Percentiles rank a stretch among this genome's conserved stretches.
Conservation (phyloP, 306 rosid species). For the Rubus parviflorus region DNA sequence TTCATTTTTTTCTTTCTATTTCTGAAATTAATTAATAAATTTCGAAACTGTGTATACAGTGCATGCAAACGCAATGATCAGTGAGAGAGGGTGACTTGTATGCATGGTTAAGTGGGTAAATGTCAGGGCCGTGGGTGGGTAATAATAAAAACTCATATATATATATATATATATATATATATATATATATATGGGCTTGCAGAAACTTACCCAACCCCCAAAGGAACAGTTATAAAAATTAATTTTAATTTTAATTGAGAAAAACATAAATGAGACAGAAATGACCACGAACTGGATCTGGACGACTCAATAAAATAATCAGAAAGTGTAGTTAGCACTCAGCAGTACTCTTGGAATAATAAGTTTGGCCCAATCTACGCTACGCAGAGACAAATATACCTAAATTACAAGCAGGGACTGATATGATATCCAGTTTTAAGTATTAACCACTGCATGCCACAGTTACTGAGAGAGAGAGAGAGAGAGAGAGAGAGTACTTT, state of each 20-base stretch:
- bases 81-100: conserved; percentile 2
- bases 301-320: neutral
- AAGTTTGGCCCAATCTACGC: neutral
- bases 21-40: conserved; percentile 17
- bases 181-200: too few relatives aligned
- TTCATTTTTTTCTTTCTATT: conserved; percentile 36
- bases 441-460: neutral
- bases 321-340: conserved; percentile 11
- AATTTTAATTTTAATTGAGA: too few relatives aligned
- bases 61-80: neutral
- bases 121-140: conserved; percentile 18
- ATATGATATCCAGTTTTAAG: neutral
- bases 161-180: too few relatives aligned
- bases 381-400: conserved; percentile 25
- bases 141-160: too few relatives aligned
- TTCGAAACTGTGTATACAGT: neutral
- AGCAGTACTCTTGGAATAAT: neutral
- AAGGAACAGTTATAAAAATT: neutral
- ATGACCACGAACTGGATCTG: too few relatives aligned
- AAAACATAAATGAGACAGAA: too few relatives aligned
- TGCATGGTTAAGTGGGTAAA: conserved; percentile 32
- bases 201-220: conserved; percentile 12
- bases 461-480: too few relatives aligned
- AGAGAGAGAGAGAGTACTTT: too few relatives aligned
- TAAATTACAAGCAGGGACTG: neutral